Conservation (phyloP, 2,329 filamentous ascomycete genomes). For the Penicillium sp. region DNA sequence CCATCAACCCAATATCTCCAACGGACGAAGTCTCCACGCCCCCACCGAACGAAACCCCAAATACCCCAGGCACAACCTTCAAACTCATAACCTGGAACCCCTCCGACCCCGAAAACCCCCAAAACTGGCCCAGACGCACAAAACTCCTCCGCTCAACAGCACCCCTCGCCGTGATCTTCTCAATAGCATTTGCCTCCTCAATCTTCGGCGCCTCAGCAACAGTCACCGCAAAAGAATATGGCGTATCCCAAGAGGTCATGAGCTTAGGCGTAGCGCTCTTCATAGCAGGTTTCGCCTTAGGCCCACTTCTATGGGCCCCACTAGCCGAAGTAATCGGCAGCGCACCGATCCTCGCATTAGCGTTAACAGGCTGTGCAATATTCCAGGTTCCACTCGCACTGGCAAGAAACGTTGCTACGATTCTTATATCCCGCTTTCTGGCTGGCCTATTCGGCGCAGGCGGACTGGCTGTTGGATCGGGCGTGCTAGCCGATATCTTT, state of each 20-base stretch:
- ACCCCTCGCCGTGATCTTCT: conserved; percentile 40
- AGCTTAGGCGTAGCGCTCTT: conserved; percentile 52
- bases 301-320: conserved; percentile 41
- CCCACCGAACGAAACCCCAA: background rate
- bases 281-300: conserved; percentile 37
- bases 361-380: conserved; percentile 49
- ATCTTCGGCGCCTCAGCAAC: conserved; percentile 45
- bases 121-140: conserved; percentile 32
- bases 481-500: conserved; percentile 50
- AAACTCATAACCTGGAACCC: conserved; percentile 25
- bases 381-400: conserved; percentile 57
- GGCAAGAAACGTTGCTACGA: conserved; percentile 52
- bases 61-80: background rate
- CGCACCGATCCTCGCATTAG: conserved; percentile 47
- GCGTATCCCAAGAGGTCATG: conserved; percentile 48
- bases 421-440: conserved; percentile 56
- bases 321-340: conserved; percentile 51
- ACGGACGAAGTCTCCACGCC: background rate
- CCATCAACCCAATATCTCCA: background rate
- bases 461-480: conserved; percentile 51
- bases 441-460: conserved; percentile 52
- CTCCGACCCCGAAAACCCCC: conserved; percentile 35
- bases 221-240: conserved; percentile 42
- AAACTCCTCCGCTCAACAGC: conserved; percentile 23
- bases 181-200: conserved; percentile 47